Evolutionary conservation across 345 rosid species (phyloP), one percentile per base, ranked within the genome.

Genomic region (Anacardium occidentale): DNA sequence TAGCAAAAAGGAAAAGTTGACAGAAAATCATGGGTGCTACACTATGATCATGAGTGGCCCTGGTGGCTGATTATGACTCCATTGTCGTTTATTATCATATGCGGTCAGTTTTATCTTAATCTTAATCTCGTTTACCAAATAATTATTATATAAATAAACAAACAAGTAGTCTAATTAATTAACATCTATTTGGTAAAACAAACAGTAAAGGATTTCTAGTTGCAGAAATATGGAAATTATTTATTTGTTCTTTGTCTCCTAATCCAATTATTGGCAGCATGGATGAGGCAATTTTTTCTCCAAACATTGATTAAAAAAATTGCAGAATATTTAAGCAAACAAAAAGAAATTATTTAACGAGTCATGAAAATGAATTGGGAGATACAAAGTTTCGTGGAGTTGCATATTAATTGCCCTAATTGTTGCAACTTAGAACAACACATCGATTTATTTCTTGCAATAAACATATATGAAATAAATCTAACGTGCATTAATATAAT

Each of bases 1-100:
- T 34, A 78, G 3, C 34, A 45, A 81, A 50, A 78, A 81, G 79
- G 20, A 68, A 78, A 81, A 40, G 83, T 55, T 55, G 5, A 71
- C 47, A 40, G 20, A 68, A 73, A 62, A 37, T 29, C 54, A 66
- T 60, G 70, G 66, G 42, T 48, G 18, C 66, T 29, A 45, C 73
- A 60, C 69, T 44, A 78, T 50, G 70, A 66, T 61, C 73, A 53
- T 75, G 81, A 78, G 66, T 69, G 51, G 65, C 42, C 76, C 61
- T 56, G 32, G 78, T 74, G 78, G 78, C 47, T 59, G 81, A 74
- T 69, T 47, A 59, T 59, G 81, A 65, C 65, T 13, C 8, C 2
- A 56, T 78, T 74, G 81, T 74, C 72, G 78, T 74, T 69, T 73
- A 52, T 42, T 63, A 64, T 69, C 40, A 52, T 58, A 51, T 44